Evolutionary conservation across 2,329 filamentous ascomycete species (phyloP), one percentile per base, ranked within the genome.

Genomic region (Trichoderma semiorbis): DNA sequence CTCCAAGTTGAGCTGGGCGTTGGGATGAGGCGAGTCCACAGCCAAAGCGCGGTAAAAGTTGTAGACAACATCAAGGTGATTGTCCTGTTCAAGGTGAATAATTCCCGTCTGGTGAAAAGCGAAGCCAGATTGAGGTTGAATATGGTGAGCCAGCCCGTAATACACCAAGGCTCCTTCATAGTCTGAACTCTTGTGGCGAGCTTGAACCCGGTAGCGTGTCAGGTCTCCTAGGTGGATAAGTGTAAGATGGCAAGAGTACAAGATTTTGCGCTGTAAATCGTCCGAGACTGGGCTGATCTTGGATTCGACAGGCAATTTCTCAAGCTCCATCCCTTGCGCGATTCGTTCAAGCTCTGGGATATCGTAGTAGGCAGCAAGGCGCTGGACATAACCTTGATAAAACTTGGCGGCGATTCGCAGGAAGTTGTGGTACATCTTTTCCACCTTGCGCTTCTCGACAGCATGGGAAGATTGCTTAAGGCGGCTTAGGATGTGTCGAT

Each of bases 101-200:
- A 98, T 93, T 43, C 93, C 95, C 80, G 96, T 90, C 80, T 98
- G 96, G 78, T 99, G 95, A 78, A 97, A 92, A 18, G 94, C 92
- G 74, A 91, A 89, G 34, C 95, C 95, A 60, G 92, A 94, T 21
- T 89, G 85, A 3, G 95, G 94, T 75, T 92, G 88, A 68, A 98
- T 87, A 66, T 92, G 89, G 74, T 91, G 89, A 26, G 96, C 96
- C 72, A 98, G 85, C 70, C 88, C 85, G 80, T 99, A 98, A 81
- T 95, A 97, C 12, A 92, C 91, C 77, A 95, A 86, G 16, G 95
- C 94, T 16, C 89, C 89, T 30, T 92, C 92, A 85, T 93, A 97
- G 76, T 92, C 92, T 68, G 90, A 90, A 74, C 90, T 88, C 80
- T 92, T 94, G 73, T 87, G 87, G 72, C 91, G 90, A 72, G 93